phyloP scores from a whole-genome alignment of 495 filamentous ascomycete genomes.

The Hypomontagnella submonticulosa region DNA sequence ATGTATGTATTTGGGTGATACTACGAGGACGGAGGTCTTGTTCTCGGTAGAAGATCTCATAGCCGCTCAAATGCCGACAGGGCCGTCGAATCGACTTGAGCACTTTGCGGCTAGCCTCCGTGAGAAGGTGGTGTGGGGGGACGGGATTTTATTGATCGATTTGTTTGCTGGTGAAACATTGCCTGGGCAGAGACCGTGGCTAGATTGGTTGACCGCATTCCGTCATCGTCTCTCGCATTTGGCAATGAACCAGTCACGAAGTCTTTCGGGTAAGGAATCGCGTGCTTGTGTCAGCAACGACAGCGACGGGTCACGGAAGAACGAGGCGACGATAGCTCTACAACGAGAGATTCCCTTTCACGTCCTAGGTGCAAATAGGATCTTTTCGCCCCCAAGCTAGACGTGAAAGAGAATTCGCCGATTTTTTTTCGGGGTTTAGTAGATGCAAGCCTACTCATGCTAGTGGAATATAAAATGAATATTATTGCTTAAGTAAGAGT shows the following conservation, averaged over 20 bases:
- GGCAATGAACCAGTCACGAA: constrained; percentile 28
- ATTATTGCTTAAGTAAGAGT: constrained; percentile 38
- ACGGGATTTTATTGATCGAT: constrained; percentile 29
- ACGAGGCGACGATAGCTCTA: neutral
- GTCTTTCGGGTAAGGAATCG: constrained; percentile 31
- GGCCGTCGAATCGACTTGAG: constrained; percentile 29
- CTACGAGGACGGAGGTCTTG: constrained; percentile 1
- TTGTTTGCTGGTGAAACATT: constrained; percentile 42
- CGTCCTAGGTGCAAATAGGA: neutral
- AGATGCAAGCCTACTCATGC: constrained; percentile 2
- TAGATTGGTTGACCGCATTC: constrained; percentile 36
- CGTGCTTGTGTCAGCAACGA: constrained; percentile 29
- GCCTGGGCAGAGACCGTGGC: constrained; percentile 12
- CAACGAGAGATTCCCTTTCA: neutral
- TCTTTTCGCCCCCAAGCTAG: constrained; percentile 17
- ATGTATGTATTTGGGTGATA: constrained; percentile 8
- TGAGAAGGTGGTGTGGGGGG: constrained; percentile 38
- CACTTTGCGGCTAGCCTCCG: constrained; percentile 23
- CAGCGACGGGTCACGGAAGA: neutral
- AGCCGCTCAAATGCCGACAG: constrained; percentile 44
- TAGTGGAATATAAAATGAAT: constrained; percentile 34
- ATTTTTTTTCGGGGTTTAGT: constrained; percentile 1
- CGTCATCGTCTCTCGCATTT: constrained; percentile 33
- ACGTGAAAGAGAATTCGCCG: constrained; percentile 13
- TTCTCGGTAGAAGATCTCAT: constrained; percentile 28